Evolutionary conservation across 768 basidiomycete genomes (phyloP), one percentile per base, ranked within the genome.

Genomic region (Agaricus blazei): DNA sequence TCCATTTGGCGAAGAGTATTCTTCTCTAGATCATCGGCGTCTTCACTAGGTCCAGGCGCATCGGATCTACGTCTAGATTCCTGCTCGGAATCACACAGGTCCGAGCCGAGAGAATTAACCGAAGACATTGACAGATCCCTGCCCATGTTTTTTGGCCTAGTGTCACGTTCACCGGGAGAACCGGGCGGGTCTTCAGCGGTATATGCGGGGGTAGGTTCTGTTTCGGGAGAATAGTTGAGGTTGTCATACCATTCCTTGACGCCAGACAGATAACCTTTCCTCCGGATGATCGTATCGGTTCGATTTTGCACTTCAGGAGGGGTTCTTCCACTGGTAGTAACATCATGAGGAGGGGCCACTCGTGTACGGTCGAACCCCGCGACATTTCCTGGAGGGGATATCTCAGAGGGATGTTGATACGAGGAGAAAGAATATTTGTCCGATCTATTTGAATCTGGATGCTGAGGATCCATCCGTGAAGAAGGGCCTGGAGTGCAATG

Each of bases 31-130:
- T 87, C 86, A 29, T 81, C 80, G 7, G 76, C 75, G 62, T 86
- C 85, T 54, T 83, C 80, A 34, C 80, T 69, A 54, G 74, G 73
- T 57, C 71, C 70, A 51, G 73, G 75, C 60, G 78, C 67, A 4
- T 85, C 85, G 43, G 84, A 88, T 24, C 89, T 71, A 42, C 78
- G 74, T 48, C n/a, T 14, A 3, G 87, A 88, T 67, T 91, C 88
- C 60, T 91, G 87, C 12, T 3, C 15, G 15, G 81, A 77, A 64
- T 92, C 90, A 38, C 87, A 67, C 7, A 79, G 54, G 14, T 85
- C 80, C 19, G 81, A 82, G 46, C 73, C 69, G 40, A 60, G 55
- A 15, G 74, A 74, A 24, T 53, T 67, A 48, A 70, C 66, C 27
- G 81, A 84, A 36, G 67, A 67, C 58, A 70, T 71, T 1, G 84